Evolutionary conservation across 2,329 filamentous ascomycete species (phyloP).

Genomic region (Bipolaris oryzae): DNA sequence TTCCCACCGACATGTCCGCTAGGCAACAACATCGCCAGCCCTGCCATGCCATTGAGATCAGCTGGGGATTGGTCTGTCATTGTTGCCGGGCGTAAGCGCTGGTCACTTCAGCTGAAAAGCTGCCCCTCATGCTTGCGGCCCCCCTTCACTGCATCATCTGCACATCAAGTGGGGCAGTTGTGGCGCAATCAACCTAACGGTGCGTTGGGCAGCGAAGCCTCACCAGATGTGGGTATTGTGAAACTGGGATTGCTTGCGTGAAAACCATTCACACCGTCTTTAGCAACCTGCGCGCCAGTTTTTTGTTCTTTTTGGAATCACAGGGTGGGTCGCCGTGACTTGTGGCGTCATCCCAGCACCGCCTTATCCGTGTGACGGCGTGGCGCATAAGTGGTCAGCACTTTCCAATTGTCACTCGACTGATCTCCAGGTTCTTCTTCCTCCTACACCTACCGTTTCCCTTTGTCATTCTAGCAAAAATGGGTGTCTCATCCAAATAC

Average conservation of each 20-base stretch:
- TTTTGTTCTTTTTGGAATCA: background rate
- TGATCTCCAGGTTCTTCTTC: background rate
- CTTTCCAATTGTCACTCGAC: conserved; percentile 5
- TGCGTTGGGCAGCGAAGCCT: conserved; percentile 12
- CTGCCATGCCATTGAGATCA: too few relatives aligned
- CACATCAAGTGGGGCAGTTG: conserved; percentile 13
- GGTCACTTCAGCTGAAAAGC: background rate
- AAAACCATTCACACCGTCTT: background rate
- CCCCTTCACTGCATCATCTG: conserved; percentile 2
- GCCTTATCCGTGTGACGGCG: conserved; percentile 19
- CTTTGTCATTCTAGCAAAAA: conserved; percentile 17
- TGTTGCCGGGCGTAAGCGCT: background rate
- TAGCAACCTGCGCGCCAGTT: background rate
- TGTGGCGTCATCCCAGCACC: conserved; percentile 19
- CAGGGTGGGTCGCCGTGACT: conserved; percentile 2
- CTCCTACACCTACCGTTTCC: background rate
- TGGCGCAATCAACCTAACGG: conserved; percentile 14
- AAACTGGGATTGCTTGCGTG: background rate
- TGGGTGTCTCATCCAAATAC: conserved; percentile 44
- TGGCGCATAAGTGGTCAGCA: conserved; percentile 9
- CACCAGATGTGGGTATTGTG: background rate
- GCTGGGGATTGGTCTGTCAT: too few relatives aligned
- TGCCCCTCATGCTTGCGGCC: background rate
- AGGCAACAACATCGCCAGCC: background rate
- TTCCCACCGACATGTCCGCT: background rate